Conservation (phyloP, 2,329 filamentous ascomycete genomes). For the Aspergillus jensenii region DNA sequence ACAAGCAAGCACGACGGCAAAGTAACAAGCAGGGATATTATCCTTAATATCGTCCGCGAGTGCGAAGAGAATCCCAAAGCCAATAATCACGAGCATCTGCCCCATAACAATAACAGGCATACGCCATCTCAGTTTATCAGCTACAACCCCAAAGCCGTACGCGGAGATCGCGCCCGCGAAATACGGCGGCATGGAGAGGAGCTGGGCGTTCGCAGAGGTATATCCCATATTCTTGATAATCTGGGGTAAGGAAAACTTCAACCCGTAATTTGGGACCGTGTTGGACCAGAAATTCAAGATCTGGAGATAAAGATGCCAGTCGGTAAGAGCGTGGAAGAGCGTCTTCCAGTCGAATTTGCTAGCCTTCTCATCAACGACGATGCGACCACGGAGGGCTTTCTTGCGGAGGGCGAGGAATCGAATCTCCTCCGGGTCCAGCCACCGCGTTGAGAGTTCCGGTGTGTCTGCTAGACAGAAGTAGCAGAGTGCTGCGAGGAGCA, state of each 20-base stretch:
- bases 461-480: conserved; percentile 39
- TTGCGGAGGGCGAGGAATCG: conserved; percentile 11
- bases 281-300: background rate
- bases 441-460: conserved; percentile 36
- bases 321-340: background rate
- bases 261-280: background rate
- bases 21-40: too few species aligned
- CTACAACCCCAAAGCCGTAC: too few species aligned
- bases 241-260: conserved; percentile 36
- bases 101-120: too few species aligned
- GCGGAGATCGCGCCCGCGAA: too few species aligned
- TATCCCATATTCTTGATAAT: conserved; percentile 64
- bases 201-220: conserved; percentile 60
- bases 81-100: too few species aligned
- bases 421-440: conserved; percentile 40
- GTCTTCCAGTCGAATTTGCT: background rate
- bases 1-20: too few species aligned
- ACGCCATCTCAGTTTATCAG: too few species aligned
- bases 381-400: conserved; percentile 8
- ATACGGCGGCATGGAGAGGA: conserved; percentile 71
- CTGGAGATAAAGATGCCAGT: background rate
- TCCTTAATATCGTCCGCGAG: too few species aligned
- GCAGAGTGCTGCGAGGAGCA: conserved; percentile 20
- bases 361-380: conserved; percentile 8
- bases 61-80: too few species aligned